phyloP scores from a whole-genome alignment of 768 basidiomycete species.

The Rhizopogon rudus region DNA sequence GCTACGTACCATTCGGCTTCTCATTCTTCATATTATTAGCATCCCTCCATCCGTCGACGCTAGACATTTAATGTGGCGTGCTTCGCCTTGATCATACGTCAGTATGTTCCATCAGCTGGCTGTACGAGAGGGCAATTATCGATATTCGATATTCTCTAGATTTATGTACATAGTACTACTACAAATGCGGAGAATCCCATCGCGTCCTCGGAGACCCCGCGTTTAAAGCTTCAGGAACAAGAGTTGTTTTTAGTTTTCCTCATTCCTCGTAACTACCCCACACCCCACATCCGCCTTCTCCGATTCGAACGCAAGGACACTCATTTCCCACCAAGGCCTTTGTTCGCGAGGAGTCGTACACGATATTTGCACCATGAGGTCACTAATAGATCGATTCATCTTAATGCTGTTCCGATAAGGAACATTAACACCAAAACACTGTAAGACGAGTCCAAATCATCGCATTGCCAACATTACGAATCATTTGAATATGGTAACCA shows the following conservation, averaged over 20 bases:
- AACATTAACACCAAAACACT: background rate
- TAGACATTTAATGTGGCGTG: too few relatives aligned
- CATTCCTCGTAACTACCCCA: background rate
- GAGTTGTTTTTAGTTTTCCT: background rate
- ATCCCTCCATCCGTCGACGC: background rate
- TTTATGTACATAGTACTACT: too few relatives aligned
- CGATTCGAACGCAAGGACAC: background rate
- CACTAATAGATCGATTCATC: background rate
- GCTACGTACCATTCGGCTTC: background rate
- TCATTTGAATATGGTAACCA: background rate
- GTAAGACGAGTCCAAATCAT: background rate
- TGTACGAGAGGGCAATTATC: too few relatives aligned
- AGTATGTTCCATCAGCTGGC: too few relatives aligned
- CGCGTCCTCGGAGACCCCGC: too few relatives aligned
- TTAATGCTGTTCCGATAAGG: too few relatives aligned
- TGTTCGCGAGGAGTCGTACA: background rate
- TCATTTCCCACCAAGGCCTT: background rate
- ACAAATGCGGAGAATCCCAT: too few relatives aligned
- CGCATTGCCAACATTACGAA: background rate
- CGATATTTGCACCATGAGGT: background rate
- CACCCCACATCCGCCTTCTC: background rate
- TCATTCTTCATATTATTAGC: background rate
- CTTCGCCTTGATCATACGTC: too few relatives aligned
- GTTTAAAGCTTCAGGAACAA: background rate
- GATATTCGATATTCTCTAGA: background rate